Percentiles rank a stretch among this genome's conserved stretches.
phyloP scores from a whole-genome alignment of 2,329 filamentous ascomycete species.

The Aspergillus sojae region DNA sequence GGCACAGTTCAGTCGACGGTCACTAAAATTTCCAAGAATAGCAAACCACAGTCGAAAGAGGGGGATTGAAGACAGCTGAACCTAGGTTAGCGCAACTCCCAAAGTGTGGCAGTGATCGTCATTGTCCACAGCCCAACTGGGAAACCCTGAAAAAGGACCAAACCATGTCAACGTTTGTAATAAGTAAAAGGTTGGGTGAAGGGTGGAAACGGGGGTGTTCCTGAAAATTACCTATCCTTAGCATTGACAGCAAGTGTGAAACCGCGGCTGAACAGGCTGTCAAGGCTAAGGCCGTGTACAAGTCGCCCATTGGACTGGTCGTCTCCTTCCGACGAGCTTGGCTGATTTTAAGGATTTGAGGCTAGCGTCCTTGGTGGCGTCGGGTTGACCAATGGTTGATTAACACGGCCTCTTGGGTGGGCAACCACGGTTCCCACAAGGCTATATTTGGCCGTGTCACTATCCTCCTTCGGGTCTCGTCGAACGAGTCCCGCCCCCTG shows the following conservation, averaged over 20 bases:
- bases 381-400: conserved; percentile 20
- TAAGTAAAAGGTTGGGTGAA: conserved; percentile 2
- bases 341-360: conserved; percentile 21
- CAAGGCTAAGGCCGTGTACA: neutral
- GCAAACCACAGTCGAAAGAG: neutral
- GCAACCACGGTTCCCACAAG: conserved; percentile 14
- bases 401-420: conserved; percentile 18
- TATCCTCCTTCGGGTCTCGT: conserved; percentile 10
- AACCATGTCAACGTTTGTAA: neutral
- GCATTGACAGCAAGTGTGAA: conserved; percentile 13
- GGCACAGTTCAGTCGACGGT: neutral
- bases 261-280: conserved; percentile 10
- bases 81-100: neutral
- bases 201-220: neutral
- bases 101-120: conserved; percentile 3
- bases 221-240: conserved; percentile 1
- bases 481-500: conserved; percentile 23
- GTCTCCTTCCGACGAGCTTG: conserved; percentile 12
- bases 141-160: neutral
- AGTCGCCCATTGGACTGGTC: conserved; percentile 5
- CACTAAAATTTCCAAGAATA: neutral
- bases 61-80: neutral
- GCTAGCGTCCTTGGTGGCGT: conserved; percentile 18
- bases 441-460: conserved; percentile 24
- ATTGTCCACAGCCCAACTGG: neutral